Percentiles rank a stretch among this genome's conserved stretches.
Evolutionary conservation across 2,329 filamentous ascomycete species (phyloP).

Genomic region (Graphilbum ipis-grandicollis): DNA sequence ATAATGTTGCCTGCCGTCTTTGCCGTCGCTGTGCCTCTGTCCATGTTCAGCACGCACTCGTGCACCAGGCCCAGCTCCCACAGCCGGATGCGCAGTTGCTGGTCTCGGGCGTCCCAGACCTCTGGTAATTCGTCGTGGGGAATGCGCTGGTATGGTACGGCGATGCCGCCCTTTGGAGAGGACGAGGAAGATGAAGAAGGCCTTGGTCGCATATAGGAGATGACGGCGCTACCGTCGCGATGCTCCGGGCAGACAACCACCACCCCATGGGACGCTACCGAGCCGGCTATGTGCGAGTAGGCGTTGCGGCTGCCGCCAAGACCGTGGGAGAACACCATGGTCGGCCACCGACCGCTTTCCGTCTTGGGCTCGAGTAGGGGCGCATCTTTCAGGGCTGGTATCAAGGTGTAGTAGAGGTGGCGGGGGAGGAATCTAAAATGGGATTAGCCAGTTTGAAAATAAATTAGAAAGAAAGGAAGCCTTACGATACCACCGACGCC

Average conservation of each 20-base stretch:
- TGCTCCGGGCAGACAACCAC: slow-evolving; percentile 72
- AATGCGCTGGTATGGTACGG: slow-evolving; percentile 31
- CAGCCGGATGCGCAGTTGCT: slow-evolving; percentile 55
- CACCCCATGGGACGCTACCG: slow-evolving; percentile 63
- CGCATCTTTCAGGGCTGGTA: slow-evolving; percentile 58
- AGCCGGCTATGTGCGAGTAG: slow-evolving; percentile 69
- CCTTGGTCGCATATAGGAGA: slow-evolving; percentile 49
- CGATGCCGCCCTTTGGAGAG: slow-evolving; percentile 16
- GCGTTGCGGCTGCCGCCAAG: slow-evolving; percentile 66
- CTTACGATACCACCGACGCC: slow-evolving; percentile 43
- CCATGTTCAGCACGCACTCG: slow-evolving; percentile 49
- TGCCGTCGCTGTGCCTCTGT: slow-evolving; percentile 29
- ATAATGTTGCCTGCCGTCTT: slow-evolving; percentile 36
- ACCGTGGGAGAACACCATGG: slow-evolving; percentile 75
- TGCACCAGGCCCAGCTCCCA: slow-evolving; percentile 65
- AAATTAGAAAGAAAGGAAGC: slow-evolving; percentile 4
- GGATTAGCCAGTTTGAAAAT: slow-evolving; percentile 3
- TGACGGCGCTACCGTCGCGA: slow-evolving; percentile 61
- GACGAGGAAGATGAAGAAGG: too few species aligned
- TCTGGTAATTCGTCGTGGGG: slow-evolving; percentile 48
- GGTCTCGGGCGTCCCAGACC: slow-evolving; percentile 49
- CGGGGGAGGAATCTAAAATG: slow-evolving; percentile 43
- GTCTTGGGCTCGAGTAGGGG: slow-evolving; percentile 34
- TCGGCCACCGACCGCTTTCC: slow-evolving; percentile 48
- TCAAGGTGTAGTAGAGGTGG: slow-evolving; percentile 54